Evolutionary conservation across 805 yeast species (phyloP), one percentile per base, ranked within the genome.

Genomic region (Cyberlindnera xylosilytica): DNA sequence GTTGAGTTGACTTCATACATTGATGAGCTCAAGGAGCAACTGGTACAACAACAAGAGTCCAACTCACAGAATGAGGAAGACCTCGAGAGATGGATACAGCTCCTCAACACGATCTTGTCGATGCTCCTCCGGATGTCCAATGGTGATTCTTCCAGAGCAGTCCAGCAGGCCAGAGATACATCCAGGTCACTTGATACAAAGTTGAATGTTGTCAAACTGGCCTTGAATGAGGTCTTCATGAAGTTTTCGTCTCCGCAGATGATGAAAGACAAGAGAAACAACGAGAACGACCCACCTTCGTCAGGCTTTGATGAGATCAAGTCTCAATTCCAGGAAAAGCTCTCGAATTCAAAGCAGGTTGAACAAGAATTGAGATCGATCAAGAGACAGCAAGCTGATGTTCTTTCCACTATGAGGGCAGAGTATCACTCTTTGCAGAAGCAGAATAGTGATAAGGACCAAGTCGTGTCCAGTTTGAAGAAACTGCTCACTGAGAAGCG

Each of bases 1-100:
- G 37, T 41, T 13, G 45, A 62, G 27, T 52, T 65, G 50, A 57
- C 51, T 7, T 39, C 46, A 4, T 48, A 52, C 13, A 47, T 46
- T 12, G 52, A 54, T 16, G 55, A 54, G 5, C 39, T 61, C 11
- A 59, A 49, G 28, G 29, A 34, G 1, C 55, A 59, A 18, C 16
- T 49, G 4, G n/a, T 19, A 4, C 38, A 27, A 6, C 42, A 39
- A 26, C 42, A 51, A 4, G 18, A 41, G 10, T 38, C 38, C 4
- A 6, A 30, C 4, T 35, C 41, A n/a, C 18, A 30, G 6, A 38
- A 43, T n/a, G 16, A 37, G 4, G 34, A 37, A 8, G 46, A 46
- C 17, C 18, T 39, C 1, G 36, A 34, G 7, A 41, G 37, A 20
- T 51, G 55, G 54, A 43, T 28, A 6, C 18, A 35, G 5, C 18